Evolutionary conservation across 768 basidiomycete genomes (phyloP).

Genomic region (Lactarius akahatsu): DNA sequence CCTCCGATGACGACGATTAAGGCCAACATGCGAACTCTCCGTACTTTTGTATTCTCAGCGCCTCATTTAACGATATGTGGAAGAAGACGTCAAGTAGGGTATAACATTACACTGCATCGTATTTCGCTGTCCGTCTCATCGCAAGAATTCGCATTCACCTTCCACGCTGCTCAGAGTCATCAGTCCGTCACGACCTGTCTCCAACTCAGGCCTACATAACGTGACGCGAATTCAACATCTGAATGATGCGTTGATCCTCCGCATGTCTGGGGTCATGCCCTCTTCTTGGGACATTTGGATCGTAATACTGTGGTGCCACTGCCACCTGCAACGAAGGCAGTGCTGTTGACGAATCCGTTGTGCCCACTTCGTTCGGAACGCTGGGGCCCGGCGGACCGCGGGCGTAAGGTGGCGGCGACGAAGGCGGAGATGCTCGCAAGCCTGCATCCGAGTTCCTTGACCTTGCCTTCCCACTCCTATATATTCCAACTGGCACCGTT

Average conservation of each 20-base stretch:
- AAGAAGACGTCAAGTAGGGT: conserved; percentile 23
- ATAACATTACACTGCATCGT: conserved; percentile 22
- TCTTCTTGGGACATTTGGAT: conserved; percentile 34
- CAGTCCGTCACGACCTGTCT: background rate
- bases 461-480: conserved; percentile 43
- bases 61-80: conserved; percentile 4
- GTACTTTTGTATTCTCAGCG: conserved; percentile 6
- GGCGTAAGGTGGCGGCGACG: conserved; percentile 32
- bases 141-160: conserved; percentile 11
- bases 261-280: conserved; percentile 42
- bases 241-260: conserved; percentile 61
- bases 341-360: conserved; percentile 32
- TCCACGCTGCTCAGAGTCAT: background rate
- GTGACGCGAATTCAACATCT: conserved; percentile 52
- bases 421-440: conserved; percentile 29
- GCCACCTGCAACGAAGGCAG: conserved; percentile 46
- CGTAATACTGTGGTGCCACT: conserved; percentile 36
- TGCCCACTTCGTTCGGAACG: conserved; percentile 15
- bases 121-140: conserved; percentile 11
- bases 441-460: conserved; percentile 39
- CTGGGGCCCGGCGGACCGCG: conserved; percentile 28
- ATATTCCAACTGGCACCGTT: conserved; percentile 41
- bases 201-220: conserved; percentile 31
- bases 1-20: conserved; percentile 51
- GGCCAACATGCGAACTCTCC: background rate